Evolutionary conservation across 164 flowering plant genomes (phyloP), one percentile per base, ranked within the genome.

Genomic region (Tetracentron sinense): DNA sequence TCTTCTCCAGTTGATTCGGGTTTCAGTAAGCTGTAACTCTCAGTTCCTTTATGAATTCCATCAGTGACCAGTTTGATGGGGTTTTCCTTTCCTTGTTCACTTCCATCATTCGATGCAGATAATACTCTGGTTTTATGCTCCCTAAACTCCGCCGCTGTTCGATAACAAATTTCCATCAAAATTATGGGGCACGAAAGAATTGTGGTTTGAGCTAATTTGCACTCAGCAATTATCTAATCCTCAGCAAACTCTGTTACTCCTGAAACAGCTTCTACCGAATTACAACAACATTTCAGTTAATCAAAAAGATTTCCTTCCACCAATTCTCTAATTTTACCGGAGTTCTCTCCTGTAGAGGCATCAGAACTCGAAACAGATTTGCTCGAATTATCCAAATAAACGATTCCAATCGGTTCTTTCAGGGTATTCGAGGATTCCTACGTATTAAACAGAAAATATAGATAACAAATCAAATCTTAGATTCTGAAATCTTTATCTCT

Each of bases 121-220:
- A 84, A 73, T 14, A 79, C 83, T 68, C 90, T 65, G 61, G 80
- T 71, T 55, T 71, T 78, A 66, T 79, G 86, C 69, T 85, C 88
- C 54, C 60, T 58, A 1, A 78, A 54, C 25, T 72, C 74, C 28
- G 28, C 72, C 61, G 66, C 82, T 75, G 67, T n/a, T 52, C 68
- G 56, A 23, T 33, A 31, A 58, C 22, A 47, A 56, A 35, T 6
- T 7, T 16, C 14, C 2, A 27, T 7, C 23, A 59, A 53, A 22
- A 35, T 26, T 25, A 26, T n/a, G n/a, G n/a, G 33, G 15, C 44
- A 51, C 19, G 2, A 23, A 51, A 8, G 20, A 51, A 8, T 48
- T 17, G 6, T n/a, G n/a, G n/a, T n/a, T n/a, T n/a, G n/a, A n/a
- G n/a, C n/a, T n/a, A n/a, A n/a, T n/a, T n/a, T n/a, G n/a, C n/a